Evolutionary conservation across 1,284 basidiomycete genomes (phyloP).

Genomic region (Quambalaria eucalypti): DNA sequence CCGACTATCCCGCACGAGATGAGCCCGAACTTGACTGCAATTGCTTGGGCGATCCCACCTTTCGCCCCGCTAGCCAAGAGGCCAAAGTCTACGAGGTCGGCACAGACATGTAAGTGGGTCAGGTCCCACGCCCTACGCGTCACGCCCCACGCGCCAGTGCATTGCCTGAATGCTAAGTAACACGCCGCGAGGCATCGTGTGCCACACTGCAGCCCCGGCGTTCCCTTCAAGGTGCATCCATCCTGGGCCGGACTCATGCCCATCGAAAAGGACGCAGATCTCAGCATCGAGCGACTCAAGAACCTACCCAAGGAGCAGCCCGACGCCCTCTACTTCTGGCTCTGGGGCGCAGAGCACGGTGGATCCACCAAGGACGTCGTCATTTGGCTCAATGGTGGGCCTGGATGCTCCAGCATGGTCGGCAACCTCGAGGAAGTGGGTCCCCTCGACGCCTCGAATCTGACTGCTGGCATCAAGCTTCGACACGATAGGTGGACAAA

Average conservation of each 20-base stretch:
- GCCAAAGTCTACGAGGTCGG: too few relatives aligned
- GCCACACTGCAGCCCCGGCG: not conserved
- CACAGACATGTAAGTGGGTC: too few relatives aligned
- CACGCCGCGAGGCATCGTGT: too few relatives aligned
- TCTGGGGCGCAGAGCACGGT: not conserved
- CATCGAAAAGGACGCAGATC: slow-evolving; percentile 11
- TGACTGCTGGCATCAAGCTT: too few relatives aligned
- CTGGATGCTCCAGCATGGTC: slow-evolving; percentile 4
- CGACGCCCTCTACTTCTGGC: slow-evolving; percentile 2
- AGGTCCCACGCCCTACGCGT: too few relatives aligned
- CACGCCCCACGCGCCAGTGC: too few relatives aligned
- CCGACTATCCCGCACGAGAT: too few relatives aligned
- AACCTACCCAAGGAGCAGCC: not conserved
- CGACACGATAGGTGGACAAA: too few relatives aligned
- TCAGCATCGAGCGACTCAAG: slow-evolving; percentile 13
- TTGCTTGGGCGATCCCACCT: too few relatives aligned
- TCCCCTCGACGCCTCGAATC: not conserved
- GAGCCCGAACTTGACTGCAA: too few relatives aligned
- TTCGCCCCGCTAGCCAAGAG: too few relatives aligned
- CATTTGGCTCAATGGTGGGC: slow-evolving; percentile 3
- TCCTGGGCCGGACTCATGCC: slow-evolving; percentile 5
- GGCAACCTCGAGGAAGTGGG: slow-evolving; percentile 3
- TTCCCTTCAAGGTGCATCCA: not conserved
- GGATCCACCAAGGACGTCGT: not conserved
- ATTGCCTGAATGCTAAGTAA: too few relatives aligned